phyloP scores from a whole-genome alignment of 176 grass and related monocot genomes.

The Avena sativa region DNA sequence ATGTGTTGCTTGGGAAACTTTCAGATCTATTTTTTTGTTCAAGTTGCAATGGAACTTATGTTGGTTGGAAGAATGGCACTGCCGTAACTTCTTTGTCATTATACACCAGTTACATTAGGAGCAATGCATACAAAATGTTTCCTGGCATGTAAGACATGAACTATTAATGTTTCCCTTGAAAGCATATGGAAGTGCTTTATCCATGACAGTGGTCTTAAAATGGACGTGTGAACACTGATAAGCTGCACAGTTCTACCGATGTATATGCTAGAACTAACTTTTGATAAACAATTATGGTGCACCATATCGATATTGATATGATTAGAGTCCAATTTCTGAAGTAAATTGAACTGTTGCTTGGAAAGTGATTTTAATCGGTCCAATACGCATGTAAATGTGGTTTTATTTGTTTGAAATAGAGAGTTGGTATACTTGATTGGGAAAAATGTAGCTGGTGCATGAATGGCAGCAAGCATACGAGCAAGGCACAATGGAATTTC shows the following conservation, averaged over 20 bases:
- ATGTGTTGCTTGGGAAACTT: slow-evolving; percentile 22
- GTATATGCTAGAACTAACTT: slow-evolving; percentile 5
- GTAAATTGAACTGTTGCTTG: background rate
- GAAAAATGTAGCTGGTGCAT: background rate
- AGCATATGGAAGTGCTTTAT: background rate
- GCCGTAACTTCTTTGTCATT: slow-evolving; percentile 8
- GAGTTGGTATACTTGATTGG: background rate
- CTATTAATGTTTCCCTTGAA: slow-evolving; percentile 31
- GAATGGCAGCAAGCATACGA: background rate
- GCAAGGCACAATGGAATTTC: background rate
- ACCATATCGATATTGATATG: background rate
- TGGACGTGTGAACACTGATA: background rate
- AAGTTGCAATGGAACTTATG: slow-evolving; percentile 25
- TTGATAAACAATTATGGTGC: background rate
- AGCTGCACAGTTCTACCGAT: background rate
- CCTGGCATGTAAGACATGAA: background rate
- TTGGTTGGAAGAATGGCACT: background rate
- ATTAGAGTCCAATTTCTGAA: background rate
- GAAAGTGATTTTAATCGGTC: background rate
- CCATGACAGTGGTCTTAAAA: slow-evolving; percentile 20
- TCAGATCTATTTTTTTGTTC: background rate
- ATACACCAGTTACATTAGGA: slow-evolving; percentile 18
- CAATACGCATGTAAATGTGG: background rate
- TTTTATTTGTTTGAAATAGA: background rate
- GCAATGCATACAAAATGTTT: slow-evolving; percentile 2